Base-by-base conservation (phyloP, 495 filamentous ascomycete species). In the Diplogelasinospora grovesii region DNA sequence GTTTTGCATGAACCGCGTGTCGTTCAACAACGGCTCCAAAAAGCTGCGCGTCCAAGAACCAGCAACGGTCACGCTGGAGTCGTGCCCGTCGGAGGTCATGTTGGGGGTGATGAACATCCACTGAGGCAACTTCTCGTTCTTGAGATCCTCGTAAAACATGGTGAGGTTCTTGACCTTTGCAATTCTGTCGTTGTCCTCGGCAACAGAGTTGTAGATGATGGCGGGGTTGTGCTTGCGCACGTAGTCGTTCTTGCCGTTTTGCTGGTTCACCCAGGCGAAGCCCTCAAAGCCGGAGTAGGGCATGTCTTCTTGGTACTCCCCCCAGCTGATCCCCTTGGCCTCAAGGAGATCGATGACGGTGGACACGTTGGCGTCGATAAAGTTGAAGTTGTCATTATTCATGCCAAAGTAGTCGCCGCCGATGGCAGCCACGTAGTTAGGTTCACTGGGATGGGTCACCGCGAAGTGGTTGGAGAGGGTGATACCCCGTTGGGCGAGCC, bases 101-200 rank as follows among this genome's bases (percentile, higher is more conserved):
- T 86, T 85, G 7, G 83, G 83, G 10, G 81, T 86, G 43, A 85
- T 75, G 56, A 85, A 85, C 53, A 78, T 72, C 77, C 78, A 83
- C 53, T 86, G 83, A 8, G 82, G 82, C 10, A 86, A 68, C 16
- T 64, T 63, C 36, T 77, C 54, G 36, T 65, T 57, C 32, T 69
- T 60, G 19, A 84, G 60, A 37, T 85, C 82, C 14, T 73, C 59
- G 26, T 71, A 57, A 55, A 86, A 84, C 48, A 57, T 39, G 38
- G 79, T 80, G 43, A 82, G 70, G 57, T 83, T 85, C 65, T 86
- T 84, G 61, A 81, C 77, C 38, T 74, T 68, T 19, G 73, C 69
- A 2, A 79, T 64, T 8, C 82, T 73, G n/a, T 75, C 66, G 7
- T 60, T 55, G 35, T 73, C 67, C 20, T 64, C 60, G 27, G 75